Percentiles rank a stretch among this genome's conserved stretches.
Evolutionary conservation across 768 basidiomycete genomes (phyloP).

Genomic region (Floccularia luteovirens): DNA sequence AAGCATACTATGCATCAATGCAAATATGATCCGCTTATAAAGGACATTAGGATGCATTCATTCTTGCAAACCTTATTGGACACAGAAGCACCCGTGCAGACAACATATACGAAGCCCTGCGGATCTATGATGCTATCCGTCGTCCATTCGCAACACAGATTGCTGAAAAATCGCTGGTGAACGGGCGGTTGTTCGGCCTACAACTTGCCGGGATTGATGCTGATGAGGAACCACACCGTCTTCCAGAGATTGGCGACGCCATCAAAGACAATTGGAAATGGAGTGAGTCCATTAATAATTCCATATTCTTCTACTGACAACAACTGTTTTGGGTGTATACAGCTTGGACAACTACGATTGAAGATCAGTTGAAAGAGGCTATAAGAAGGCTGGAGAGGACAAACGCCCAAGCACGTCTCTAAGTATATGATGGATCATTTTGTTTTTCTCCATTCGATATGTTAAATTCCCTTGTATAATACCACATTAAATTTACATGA

Average conservation of each 20-base stretch:
- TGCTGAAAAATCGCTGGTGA: slow-evolving; percentile 16
- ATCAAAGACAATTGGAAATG: slow-evolving; percentile 21
- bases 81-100: slow-evolving; percentile 15
- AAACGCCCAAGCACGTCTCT: too few species aligned
- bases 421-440: too few species aligned
- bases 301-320: too few species aligned
- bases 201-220: slow-evolving; percentile 13
- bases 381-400: slow-evolving; percentile 5
- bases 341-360: slow-evolving; percentile 10
- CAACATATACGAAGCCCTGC: slow-evolving; percentile 20
- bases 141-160: slow-evolving; percentile 25
- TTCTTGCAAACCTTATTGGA: slow-evolving; percentile 35
- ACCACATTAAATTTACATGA: too few species aligned
- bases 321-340: too few species aligned
- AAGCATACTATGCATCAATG: slow-evolving; percentile 2
- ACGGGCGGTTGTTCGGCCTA: slow-evolving; percentile 19
- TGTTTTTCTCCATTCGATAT: too few species aligned
- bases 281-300: too few species aligned
- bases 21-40: too few species aligned
- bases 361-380: slow-evolving; percentile 4
- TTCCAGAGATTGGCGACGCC: slow-evolving; percentile 17
- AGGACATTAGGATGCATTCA: slow-evolving; percentile 31
- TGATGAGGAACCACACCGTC: slow-evolving; percentile 10
- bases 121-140: slow-evolving; percentile 28
- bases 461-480: too few species aligned